Base-by-base conservation (phyloP, 306 rosid species). In the Dalbergia cochinchinensis region DNA sequence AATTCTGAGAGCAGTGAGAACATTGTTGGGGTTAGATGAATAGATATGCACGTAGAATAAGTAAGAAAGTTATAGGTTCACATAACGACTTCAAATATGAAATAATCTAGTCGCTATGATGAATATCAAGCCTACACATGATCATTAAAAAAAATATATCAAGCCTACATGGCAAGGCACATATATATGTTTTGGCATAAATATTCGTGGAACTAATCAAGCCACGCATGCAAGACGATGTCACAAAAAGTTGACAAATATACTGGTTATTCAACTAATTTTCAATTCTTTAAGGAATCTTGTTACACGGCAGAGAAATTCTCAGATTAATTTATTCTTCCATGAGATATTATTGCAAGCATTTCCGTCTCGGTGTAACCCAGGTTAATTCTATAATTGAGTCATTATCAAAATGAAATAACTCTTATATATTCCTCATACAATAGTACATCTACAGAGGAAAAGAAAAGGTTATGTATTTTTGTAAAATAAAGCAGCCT, bases 191-290 rank as follows among this genome's bases (percentile, higher is more conserved):
- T 20, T 20, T 20, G 22, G 22, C 22, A 20, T 31, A 61, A 33
- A 54, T 71, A 15, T 5, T n/a, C 2, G 59, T 65, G 67, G 54
- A 72, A 47, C 18, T 11, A 54, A 50, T 44, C 20, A 61, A 45
- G 53, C 77, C 83, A 68, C 65, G 55, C 44, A 42, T 70, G 81
- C 74, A 67, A 51, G 33, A 53, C 41, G n/a, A 67, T 44, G 34
- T 71, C 16, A 53, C 48, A 14, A 7, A 19, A 70, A 48, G 15
- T 79, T 37, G 71, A 34, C 20, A 18, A 20, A 55, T 26, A 57
- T 13, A 41, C 19, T 59, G 6, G 10, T 75, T 60, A 18, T 15
- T 68, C 61, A 34, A 16, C 59, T 22, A 34, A 34, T 57, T 55
- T 74, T 62, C 51, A 33, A 18, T 67, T 42, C 16, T 67, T 3